Base-by-base conservation (phyloP, 768 basidiomycete species). In the Macrolepiota fuliginosa region DNA sequence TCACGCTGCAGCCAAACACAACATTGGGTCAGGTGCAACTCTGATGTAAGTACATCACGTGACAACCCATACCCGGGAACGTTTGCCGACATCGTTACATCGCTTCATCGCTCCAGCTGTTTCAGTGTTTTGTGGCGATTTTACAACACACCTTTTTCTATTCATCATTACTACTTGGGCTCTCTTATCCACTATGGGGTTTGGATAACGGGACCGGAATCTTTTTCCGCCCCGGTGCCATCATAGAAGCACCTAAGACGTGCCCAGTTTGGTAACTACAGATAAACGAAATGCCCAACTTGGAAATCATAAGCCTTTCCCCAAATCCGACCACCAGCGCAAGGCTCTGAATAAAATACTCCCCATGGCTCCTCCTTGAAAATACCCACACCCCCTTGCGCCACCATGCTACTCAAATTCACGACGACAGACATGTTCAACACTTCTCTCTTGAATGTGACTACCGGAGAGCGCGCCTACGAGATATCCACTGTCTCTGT, bases 381-480 rank as follows among this genome's bases (percentile, higher is more conserved):
- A 53, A 46, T 39, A 19, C 15, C 24, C 57, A 27, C 27, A 46
- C 53, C 55, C 62, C 46, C 36, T 57, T 22, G 54, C 52, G 29
- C 54, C 68, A 70, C 56, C 51, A 87, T 85, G 85, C 70, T 87
- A 35, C 77, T 86, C 70, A 85, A 79, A 76, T 86, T 86, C 69
- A 81, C 83, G 45, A 76, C 81, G 35, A 69, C 79, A 15, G 84
- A 87, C 64, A 82, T 87, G 70, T 79, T 87, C 42, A 82, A 87
- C 67, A 81, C 81, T 1, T 63, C 76, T 15, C 83, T 87, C 46
- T 68, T 84, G 64, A 79, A 84, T 65, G 79, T 84, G 2, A 73
- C 78, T n/a, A 81, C 84, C 12, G 80, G 83, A 39, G 67, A 76
- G 49, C 70, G 75, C 11, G 78, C 77, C 22, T 87, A 80, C 63